A percentile compares a stretch with the other conserved stretches of the same genome.
phyloP scores from a whole-genome alignment of 2,329 filamentous ascomycete species.

The Mycosphaerella sp. region DNA sequence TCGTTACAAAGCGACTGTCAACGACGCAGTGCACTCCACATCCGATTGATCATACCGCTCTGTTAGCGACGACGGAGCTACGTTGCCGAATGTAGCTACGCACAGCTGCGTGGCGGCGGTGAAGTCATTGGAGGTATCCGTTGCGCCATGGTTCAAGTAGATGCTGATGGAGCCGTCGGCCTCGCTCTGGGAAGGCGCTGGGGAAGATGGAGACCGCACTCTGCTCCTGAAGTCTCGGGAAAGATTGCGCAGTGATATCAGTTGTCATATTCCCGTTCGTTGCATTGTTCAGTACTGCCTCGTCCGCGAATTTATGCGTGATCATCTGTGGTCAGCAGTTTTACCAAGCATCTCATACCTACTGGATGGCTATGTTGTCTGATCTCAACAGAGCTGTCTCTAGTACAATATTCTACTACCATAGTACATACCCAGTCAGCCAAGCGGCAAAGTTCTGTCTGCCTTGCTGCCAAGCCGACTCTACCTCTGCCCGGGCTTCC shows the following conservation, averaged over 20 bases:
- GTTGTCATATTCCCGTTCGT: background rate
- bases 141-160: too few species aligned
- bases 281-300: background rate
- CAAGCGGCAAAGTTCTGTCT: background rate
- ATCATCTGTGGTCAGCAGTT: background rate
- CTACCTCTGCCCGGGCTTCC: conserved; percentile 9
- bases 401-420: background rate
- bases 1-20: background rate
- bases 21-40: background rate
- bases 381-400: background rate
- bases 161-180: too few species aligned
- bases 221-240: too few species aligned
- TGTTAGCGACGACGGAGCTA: too few species aligned
- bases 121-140: too few species aligned
- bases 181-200: too few species aligned
- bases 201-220: too few species aligned
- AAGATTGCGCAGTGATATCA: too few species aligned
- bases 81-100: too few species aligned
- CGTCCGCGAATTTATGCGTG: background rate
- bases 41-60: background rate
- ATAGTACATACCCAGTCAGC: background rate
- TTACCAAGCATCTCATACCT: background rate
- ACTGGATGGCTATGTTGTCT: background rate
- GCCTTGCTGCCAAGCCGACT: background rate
- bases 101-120: too few species aligned